Conservation (phyloP, 2,329 filamentous ascomycete species). For the Fusarium oligoseptatum region DNA sequence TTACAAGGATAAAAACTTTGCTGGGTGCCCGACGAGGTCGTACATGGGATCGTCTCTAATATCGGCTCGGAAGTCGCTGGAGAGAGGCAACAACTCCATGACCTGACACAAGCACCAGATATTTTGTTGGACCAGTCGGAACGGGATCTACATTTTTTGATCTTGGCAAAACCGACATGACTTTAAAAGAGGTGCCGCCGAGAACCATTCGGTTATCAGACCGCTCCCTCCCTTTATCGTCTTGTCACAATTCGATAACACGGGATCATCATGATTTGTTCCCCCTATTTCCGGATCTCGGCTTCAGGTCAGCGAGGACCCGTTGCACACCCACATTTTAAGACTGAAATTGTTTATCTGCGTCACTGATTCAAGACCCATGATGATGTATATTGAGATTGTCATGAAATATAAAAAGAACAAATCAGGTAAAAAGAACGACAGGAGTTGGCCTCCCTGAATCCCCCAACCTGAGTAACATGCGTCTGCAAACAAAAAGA, state of each 20-base stretch:
- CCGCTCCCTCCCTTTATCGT: not conserved
- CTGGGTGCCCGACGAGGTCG: not conserved
- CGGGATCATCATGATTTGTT: not conserved
- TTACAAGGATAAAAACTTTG: conserved; percentile 4
- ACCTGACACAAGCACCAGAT: not conserved
- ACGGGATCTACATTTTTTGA: not conserved
- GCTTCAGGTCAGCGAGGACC: not conserved
- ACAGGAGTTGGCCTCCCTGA: not conserved
- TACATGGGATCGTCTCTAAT: not conserved
- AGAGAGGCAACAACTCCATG: not conserved
- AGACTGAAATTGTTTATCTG: not conserved
- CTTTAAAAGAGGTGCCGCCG: not conserved
- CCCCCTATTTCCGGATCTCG: not conserved
- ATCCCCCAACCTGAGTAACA: not conserved
- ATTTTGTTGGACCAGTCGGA: not conserved
- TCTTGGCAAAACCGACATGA: not conserved
- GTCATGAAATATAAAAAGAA: not conserved
- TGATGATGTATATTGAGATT: not conserved
- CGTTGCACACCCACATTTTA: not conserved
- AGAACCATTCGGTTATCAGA: not conserved
- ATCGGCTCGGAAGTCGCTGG: conserved; percentile 6
- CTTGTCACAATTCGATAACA: not conserved
- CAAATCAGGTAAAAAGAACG: conserved; percentile 8
- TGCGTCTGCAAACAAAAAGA: not conserved
- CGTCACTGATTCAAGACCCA: not conserved